A percentile compares a stretch with the other conserved stretches of the same genome.
Conservation (phyloP, 441 rosid genomes). For the Bocquillonia castaneifolia region DNA sequence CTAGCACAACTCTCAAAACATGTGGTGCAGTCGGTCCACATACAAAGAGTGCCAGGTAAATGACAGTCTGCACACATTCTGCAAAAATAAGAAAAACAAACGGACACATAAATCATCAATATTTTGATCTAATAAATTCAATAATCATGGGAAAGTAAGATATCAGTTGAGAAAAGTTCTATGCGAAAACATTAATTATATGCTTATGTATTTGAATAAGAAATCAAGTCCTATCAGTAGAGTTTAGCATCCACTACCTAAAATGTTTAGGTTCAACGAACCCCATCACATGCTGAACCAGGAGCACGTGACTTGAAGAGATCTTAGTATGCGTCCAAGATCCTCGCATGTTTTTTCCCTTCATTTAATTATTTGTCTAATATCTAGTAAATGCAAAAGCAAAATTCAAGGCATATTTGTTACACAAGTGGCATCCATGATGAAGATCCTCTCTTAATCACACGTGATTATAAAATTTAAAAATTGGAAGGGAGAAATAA, state of each 20-base stretch:
- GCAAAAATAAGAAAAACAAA: constrained; percentile 26
- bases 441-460: neutral
- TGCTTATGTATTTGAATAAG: neutral
- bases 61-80: constrained; percentile 99
- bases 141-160: neutral
- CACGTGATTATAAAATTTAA: too few relatives aligned
- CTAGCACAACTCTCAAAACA: constrained; percentile 97
- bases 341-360: neutral
- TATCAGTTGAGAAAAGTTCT: neutral
- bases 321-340: neutral
- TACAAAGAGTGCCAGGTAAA: constrained; percentile 96
- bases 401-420: neutral
- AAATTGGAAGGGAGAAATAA: neutral
- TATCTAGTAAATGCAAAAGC: neutral
- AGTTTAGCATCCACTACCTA: neutral
- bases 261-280: neutral
- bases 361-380: neutral
- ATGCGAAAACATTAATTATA: neutral
- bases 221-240: neutral
- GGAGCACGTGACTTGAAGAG: neutral
- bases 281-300: neutral
- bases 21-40: constrained; percentile 99
- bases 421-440: neutral
- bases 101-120: neutral
- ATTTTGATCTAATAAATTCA: neutral